Base-by-base conservation (phyloP, 2,329 filamentous ascomycete species). In the Scedosporium aurantiacum region DNA sequence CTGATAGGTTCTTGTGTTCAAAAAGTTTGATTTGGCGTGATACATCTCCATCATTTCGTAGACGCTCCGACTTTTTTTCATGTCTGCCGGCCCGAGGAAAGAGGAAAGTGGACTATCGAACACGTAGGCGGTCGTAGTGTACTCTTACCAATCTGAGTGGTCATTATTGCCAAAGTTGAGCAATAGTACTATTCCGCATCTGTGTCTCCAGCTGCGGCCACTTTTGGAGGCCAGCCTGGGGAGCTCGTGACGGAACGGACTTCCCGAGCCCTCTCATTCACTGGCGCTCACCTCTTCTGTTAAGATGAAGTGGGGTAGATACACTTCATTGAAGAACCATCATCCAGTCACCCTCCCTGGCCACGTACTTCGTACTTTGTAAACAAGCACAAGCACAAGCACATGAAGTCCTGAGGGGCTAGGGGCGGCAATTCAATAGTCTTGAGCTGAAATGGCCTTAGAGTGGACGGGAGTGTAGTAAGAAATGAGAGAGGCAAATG, bases 401-500 rank as follows among this genome's bases (percentile, higher is more conserved):
- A 16, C 16, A n/a, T 10, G 27, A 40, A 57, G 8, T 57, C 55
- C 10, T 21, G 12, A 54, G 23, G 37, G 7, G 37, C 4, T 16
- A 21, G 18, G 52, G 21, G 28, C 32, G 37, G 40, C 58, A 52
- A 50, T 32, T 43, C 57, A 23, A 45, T 27, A 43, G 57, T 41
- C n/a, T 28, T 32, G 58, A 52, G 32, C 47, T 12, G 28, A 52
- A 25, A 37, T 27, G 28, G 37, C 10, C 23, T 21, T 37, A 57
- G 23, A 57, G 7, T 25, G 14, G 21, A 5, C 27, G 18, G 45
- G 50, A n/a, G 25, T 18, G 50, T n/a, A 21, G 50, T n/a, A 21
- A 21, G 47, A 21, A 43, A 61, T 16, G 43, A 56, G 58, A 56
- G 58, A 57, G 59, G 37, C 50, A 52, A 45, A 43, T 61, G 59